Evolutionary conservation across 1,139 yeast genomes (phyloP).

Genomic region (Barnettozyma hawaiiensis): DNA sequence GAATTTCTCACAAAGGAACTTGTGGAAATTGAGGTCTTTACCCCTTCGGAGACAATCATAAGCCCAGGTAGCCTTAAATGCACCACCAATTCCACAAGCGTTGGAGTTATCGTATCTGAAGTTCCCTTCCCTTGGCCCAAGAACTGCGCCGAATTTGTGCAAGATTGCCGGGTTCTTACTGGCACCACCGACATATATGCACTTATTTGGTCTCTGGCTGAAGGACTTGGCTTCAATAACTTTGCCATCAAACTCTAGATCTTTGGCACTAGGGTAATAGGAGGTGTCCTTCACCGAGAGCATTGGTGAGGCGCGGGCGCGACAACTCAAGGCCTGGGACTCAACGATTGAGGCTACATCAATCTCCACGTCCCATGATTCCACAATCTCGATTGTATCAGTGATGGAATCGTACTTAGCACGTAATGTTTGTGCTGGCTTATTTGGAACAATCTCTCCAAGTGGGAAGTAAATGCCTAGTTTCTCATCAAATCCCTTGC

Average conservation of each 20-base stretch:
- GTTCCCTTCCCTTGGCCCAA: slow-evolving; percentile 60
- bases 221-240: slow-evolving; percentile 23
- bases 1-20: slow-evolving; percentile 41
- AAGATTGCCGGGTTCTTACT: slow-evolving; percentile 68
- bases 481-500: slow-evolving; percentile 33
- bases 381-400: slow-evolving; percentile 28
- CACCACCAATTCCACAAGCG: slow-evolving; percentile 96
- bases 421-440: slow-evolving; percentile 51
- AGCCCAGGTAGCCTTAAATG: slow-evolving; percentile 80
- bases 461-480: slow-evolving; percentile 82
- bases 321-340: slow-evolving; percentile 80
- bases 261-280: slow-evolving; percentile 1
- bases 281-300: slow-evolving; percentile 27
- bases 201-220: slow-evolving; percentile 54
- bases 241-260: slow-evolving; percentile 29
- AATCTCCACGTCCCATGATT: slow-evolving; percentile 39
- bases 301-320: slow-evolving; percentile 77
- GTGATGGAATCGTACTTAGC: slow-evolving; percentile 33
- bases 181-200: slow-evolving; percentile 86
- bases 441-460: slow-evolving; percentile 86
- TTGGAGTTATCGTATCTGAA: slow-evolving; percentile 74
- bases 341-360: slow-evolving; percentile 80
- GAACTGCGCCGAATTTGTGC: slow-evolving; percentile 59
- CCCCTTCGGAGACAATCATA: slow-evolving; percentile 10
- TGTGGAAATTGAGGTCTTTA: slow-evolving; percentile 12